phyloP scores from a whole-genome alignment of 116 monocot genomes.

The Iris pallida region DNA sequence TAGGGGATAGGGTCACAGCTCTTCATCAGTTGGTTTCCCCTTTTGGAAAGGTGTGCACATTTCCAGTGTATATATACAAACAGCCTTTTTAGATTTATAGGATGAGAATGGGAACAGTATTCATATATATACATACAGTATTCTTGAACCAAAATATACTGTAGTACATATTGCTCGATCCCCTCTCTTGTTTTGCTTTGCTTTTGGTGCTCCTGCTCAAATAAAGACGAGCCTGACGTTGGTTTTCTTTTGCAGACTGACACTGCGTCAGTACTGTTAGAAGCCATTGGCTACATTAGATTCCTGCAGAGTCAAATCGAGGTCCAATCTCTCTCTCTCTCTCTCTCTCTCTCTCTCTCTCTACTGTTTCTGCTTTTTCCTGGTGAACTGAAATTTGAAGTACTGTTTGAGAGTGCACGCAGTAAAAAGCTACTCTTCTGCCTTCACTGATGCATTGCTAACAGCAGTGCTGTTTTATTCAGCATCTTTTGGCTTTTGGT shows the following conservation, averaged over 20 bases:
- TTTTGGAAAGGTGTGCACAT: conserved; percentile 61
- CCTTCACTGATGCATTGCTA: neutral
- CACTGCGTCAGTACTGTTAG: conserved; percentile 86
- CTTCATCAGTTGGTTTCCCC: conserved; percentile 84
- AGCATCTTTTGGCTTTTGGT: conserved; percentile 26
- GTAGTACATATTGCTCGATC: neutral
- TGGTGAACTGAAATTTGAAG: conserved; percentile 6
- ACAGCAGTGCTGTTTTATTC: conserved; percentile 13
- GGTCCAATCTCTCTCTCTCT: conserved; percentile 30
- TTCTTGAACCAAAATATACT: neutral
- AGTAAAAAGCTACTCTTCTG: conserved; percentile 18
- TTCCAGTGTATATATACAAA: neutral
- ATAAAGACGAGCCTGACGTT: conserved; percentile 31
- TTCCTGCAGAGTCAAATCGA: conserved; percentile 88
- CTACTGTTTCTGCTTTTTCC: conserved; percentile 10
- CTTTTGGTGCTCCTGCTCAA: conserved; percentile 19
- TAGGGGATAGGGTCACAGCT: conserved; percentile 74
- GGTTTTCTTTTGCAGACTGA: conserved; percentile 70
- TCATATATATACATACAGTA: neutral
- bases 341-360: conserved; percentile 15
- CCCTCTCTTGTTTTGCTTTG: neutral
- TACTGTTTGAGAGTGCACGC: conserved; percentile 25
- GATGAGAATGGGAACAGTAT: neutral
- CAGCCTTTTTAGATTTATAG: neutral
- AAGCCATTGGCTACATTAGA: conserved; percentile 94